Evolutionary conservation across 176 grass and related monocot genomes (phyloP).

Genomic region (Triticum monococcum): DNA sequence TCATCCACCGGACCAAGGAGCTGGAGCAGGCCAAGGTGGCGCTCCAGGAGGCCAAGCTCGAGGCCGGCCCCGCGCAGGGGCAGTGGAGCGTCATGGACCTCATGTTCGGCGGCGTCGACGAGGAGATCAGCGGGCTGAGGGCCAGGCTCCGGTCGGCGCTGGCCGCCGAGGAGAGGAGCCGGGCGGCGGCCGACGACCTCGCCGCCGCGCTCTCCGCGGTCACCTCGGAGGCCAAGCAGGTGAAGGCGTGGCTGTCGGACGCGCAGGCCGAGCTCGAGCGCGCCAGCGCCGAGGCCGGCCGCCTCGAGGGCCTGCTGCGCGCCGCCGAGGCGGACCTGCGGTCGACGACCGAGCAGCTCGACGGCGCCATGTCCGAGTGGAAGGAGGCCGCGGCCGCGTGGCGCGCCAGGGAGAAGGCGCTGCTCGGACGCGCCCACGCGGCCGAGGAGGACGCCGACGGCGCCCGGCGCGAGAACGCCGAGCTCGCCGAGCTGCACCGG

Average conservation of each 20-base stretch:
- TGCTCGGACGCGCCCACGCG: constrained; percentile 54
- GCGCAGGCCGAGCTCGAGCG: constrained; percentile 54
- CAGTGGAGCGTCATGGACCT: constrained; percentile 58
- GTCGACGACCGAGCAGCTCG: constrained; percentile 36
- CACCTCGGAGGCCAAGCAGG: constrained; percentile 62
- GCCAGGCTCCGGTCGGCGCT: constrained; percentile 22
- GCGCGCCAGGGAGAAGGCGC: constrained; percentile 70
- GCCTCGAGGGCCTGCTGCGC: constrained; percentile 12
- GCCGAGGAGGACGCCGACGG: constrained; percentile 52
- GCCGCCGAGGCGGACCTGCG: constrained; percentile 47
- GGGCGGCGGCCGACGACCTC: constrained; percentile 61
- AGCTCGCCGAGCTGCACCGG: constrained; percentile 38
- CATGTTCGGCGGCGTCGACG: constrained; percentile 59
- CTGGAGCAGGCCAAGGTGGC: constrained; percentile 86
- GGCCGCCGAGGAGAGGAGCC: constrained; percentile 63
- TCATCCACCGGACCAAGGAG: constrained; percentile 61
- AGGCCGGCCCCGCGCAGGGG: background rate
- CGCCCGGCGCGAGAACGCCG: constrained; percentile 32
- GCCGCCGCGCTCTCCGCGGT: constrained; percentile 65
- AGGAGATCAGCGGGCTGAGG: constrained; percentile 53
- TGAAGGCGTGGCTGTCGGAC: constrained; percentile 47
- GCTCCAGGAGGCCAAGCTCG: constrained; percentile 78
- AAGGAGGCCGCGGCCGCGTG: constrained; percentile 53
- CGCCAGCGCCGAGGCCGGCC: constrained; percentile 38
- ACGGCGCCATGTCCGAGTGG: constrained; percentile 36